Base-by-base conservation (phyloP, 306 rosid species). In the Abrus pulchellus region DNA sequence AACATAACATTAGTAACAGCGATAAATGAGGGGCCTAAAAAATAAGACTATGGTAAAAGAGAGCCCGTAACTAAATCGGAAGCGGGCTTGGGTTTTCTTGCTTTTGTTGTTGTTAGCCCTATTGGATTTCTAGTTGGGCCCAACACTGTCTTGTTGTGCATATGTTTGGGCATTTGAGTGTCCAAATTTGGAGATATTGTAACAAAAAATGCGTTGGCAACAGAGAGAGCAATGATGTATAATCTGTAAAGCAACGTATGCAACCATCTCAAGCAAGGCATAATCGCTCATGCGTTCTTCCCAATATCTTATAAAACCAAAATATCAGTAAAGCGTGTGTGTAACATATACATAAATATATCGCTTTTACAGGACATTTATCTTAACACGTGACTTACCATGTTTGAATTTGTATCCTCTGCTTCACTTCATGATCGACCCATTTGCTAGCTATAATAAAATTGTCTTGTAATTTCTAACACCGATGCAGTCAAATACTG, bases 211-310 rank as follows among this genome's bases (percentile, higher is more conserved):
- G 1, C 7, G 72, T 20, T 43, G 9, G 20, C 34, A 44, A 44
- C 14, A 10, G 1, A n/a, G 14, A 40, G 6, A 14, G 13, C 6
- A 1, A n/a, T 40, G 34, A 14, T n/a, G 55, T 4, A 20, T 4
- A 20, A 20, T 5, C 1, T 3, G 36, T 27, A 32, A 54, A 53
- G 82, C 68, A 48, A 40, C 85, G 77, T 82, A 40, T n/a, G 6
- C 75, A 57, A 53, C 62, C 33, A 59, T 55, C 87, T 66, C 80
- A 89, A 80, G 83, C 67, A 86, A 84, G 57, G 83, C 55, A 84
- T 74, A 27, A 52, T 59, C 43, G 56, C 83, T 50, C 60, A 55
- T 54, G 75, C 57, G 48, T 12, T 48, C 56, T 41, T 7, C 7
- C 47, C 43, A 64, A 6, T 12, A 82, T 59, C 76, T 66, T 7